phyloP scores from a whole-genome alignment of 2,329 filamentous ascomycete genomes.

The Ophiostoma montium region DNA sequence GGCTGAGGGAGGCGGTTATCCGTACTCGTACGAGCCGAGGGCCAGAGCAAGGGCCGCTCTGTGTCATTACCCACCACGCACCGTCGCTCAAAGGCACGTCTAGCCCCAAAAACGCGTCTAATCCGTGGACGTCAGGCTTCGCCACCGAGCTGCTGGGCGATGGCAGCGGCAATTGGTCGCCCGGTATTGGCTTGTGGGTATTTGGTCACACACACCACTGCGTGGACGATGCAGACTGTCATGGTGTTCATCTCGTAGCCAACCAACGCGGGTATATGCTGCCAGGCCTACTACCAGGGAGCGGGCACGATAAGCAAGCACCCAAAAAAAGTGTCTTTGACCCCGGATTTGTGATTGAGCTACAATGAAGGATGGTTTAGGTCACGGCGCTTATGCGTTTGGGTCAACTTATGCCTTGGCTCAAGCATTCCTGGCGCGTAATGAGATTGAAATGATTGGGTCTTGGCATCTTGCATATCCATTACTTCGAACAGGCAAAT shows the following conservation, averaged over 20 bases:
- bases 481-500: too few species aligned
- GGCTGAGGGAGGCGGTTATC: slow-evolving; percentile 24
- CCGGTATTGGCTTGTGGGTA: slow-evolving; percentile 25
- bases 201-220: slow-evolving; percentile 36
- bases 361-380: too few species aligned
- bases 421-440: too few species aligned
- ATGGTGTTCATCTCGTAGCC: slow-evolving; percentile 25
- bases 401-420: too few species aligned
- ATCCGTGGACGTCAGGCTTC: slow-evolving; percentile 35
- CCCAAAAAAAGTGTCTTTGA: too few species aligned
- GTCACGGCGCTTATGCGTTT: too few species aligned
- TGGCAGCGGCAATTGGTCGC: slow-evolving; percentile 16
- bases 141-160: slow-evolving; percentile 30
- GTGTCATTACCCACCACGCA: slow-evolving; percentile 42
- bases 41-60: slow-evolving; percentile 18
- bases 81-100: slow-evolving; percentile 35
- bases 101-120: slow-evolving; percentile 31
- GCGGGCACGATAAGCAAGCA: too few species aligned
- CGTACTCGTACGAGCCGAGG: neutral
- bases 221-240: slow-evolving; percentile 20
- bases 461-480: too few species aligned
- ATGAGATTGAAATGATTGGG: too few species aligned
- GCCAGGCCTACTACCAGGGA: too few species aligned
- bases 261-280: slow-evolving; percentile 26
- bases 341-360: too few species aligned